These are phyloP conservation scores for Dioszegia aurantiaca DNA, from an alignment of 768 basidiomycete species.

Conservation along the genomic window DNA sequence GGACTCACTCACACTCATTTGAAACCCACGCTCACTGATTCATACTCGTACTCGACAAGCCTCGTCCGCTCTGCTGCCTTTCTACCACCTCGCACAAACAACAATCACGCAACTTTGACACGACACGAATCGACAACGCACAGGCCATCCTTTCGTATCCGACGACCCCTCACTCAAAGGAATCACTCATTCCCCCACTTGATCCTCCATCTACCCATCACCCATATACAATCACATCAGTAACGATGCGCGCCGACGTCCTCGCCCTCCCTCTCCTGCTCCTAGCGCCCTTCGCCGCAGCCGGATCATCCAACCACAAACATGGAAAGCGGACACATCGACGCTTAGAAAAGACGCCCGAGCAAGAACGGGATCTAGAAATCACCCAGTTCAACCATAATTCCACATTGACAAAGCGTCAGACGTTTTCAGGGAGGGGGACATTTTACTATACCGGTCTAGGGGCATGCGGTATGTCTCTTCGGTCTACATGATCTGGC, in stretches of 20 bases:
- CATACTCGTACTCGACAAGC: not conserved
- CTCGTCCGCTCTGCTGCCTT: not conserved
- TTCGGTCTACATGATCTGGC: not conserved
- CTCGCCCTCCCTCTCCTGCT: conserved; percentile 11
- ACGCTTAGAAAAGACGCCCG: not conserved
- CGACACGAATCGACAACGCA: not conserved
- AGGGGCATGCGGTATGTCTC: conserved; percentile 23
- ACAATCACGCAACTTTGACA: not conserved
- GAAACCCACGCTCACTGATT: not conserved
- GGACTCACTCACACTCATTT: conserved; percentile 8
- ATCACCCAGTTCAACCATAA: conserved; percentile 6
- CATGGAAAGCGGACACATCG: not conserved
- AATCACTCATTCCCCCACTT: not conserved
- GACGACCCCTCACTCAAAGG: too few relatives aligned
- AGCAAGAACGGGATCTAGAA: conserved; percentile 10
- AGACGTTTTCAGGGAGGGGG: conserved; percentile 21
- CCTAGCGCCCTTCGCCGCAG: conserved; percentile 9
- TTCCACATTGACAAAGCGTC: conserved; percentile 10
- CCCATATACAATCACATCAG: not conserved
- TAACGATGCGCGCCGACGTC: conserved; percentile 11
- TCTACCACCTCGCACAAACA: not conserved
- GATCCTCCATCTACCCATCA: not conserved
- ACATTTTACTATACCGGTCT: conserved; percentile 30
- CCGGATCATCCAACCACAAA: conserved; percentile 4
- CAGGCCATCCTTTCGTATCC: too few relatives aligned